A percentile compares a stretch with the other conserved stretches of the same genome.
phyloP scores from a whole-genome alignment of 805 yeast genomes.

The Sugiyamaella marilandica region DNA sequence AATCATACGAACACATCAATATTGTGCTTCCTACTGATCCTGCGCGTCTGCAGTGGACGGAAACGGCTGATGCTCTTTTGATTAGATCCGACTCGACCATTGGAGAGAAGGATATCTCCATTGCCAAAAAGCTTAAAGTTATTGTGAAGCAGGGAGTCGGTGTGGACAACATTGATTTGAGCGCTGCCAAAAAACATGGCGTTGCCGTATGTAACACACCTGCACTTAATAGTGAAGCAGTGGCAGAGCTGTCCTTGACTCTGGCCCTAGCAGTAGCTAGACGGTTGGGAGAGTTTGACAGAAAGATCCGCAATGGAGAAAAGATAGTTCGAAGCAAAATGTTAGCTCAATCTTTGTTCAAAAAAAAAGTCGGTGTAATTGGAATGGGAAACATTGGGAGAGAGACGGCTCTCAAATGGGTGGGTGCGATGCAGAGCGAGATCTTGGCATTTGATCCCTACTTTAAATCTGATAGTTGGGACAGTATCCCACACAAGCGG shows the following conservation, averaged over 20 bases:
- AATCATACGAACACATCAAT: conserved; percentile 1
- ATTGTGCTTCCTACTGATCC: conserved; percentile 7
- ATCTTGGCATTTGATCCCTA: conserved; percentile 10
- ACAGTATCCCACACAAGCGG: conserved; percentile 5
- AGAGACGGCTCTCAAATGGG: conserved; percentile 9
- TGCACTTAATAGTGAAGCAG: conserved; percentile 11
- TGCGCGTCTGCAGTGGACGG: conserved; percentile 4
- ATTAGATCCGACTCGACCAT: conserved; percentile 8
- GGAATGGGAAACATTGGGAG: conserved; percentile 13
- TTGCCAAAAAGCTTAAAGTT: conserved; percentile 5
- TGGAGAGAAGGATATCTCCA: conserved; percentile 1
- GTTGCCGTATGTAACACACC: conserved; percentile 10
- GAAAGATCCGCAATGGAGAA: conserved; percentile 8
- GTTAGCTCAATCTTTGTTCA: conserved; percentile 8
- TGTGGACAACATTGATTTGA: conserved; percentile 9
- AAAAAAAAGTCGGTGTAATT: conserved; percentile 8
- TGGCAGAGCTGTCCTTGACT: conserved; percentile 10
- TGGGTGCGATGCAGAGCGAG: conserved; percentile 11
- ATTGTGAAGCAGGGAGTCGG: conserved; percentile 11
- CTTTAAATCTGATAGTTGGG: conserved; percentile 5
- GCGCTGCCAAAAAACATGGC: conserved; percentile 7
- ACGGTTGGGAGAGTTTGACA: conserved; percentile 6
- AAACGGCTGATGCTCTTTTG: conserved; percentile 1
- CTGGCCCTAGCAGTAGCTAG: conserved; percentile 5
- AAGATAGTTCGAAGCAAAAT: conserved; percentile 10